Evolutionary conservation across 352 stramenopile genomes (phyloP).

Genomic region (Phytophthora megakarya): DNA sequence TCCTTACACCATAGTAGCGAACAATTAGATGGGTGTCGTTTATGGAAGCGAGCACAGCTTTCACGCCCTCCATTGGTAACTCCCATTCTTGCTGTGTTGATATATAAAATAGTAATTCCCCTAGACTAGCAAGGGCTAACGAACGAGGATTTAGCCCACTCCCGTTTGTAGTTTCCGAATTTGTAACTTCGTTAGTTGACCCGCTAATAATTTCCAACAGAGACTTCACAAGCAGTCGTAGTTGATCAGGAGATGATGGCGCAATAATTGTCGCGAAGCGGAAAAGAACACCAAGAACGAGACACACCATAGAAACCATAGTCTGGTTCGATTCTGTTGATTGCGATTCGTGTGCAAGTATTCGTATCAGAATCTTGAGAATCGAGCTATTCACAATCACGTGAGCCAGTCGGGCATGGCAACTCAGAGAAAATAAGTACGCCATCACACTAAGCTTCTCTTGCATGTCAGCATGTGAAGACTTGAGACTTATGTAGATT

Average conservation of each 20-base stretch:
- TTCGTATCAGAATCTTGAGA: slow-evolving; percentile 60
- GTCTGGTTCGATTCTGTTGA: slow-evolving; percentile 11
- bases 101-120: slow-evolving; percentile 79
- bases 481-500: slow-evolving; percentile 74
- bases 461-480: slow-evolving; percentile 17
- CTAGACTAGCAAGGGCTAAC: slow-evolving; percentile 58
- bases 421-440: slow-evolving; percentile 66
- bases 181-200: not conserved
- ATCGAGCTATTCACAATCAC: slow-evolving; percentile 87
- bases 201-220: slow-evolving; percentile 31
- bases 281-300: slow-evolving; percentile 72
- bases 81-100: slow-evolving; percentile 58
- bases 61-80: slow-evolving; percentile 37
- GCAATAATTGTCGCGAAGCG: slow-evolving; percentile 76
- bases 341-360: slow-evolving; percentile 45
- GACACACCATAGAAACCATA: slow-evolving; percentile 48
- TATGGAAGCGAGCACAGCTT: slow-evolving; percentile 44
- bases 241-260: slow-evolving; percentile 56
- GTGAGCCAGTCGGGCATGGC: slow-evolving; percentile 64
- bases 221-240: slow-evolving; percentile 52
- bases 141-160: slow-evolving; percentile 26
- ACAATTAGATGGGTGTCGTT: slow-evolving; percentile 45
- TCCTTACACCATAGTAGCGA: slow-evolving; percentile 62
- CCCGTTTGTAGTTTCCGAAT: not conserved
- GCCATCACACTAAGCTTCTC: slow-evolving; percentile 58